Evolutionary conservation across 352 stramenopile species (phyloP), one percentile per base, ranked within the genome.

Genomic region (Phytophthora aleatoria): DNA sequence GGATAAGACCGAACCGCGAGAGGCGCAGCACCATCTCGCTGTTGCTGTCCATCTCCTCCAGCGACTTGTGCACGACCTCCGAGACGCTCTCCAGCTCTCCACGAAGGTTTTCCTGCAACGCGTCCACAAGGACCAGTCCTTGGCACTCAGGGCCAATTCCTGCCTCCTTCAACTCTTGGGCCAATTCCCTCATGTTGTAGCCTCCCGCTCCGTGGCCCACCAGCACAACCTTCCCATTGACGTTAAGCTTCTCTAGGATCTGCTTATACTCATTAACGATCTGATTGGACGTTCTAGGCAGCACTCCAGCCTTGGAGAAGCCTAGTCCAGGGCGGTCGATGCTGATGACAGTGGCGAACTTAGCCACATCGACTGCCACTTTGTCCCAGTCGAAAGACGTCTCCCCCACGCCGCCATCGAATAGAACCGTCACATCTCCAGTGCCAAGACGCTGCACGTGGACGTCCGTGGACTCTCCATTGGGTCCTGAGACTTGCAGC

Each of bases 311-410:
- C 28, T 72, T 73, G 13, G 85, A 94, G 53, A 91, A 94, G 16
- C 76, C 85, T 15, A 94, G 60, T n/a, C 83, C 85, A 5, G 85
- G 85, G 3, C 85, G 83, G 47, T 94, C 85, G 3, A 94, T 85
- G 30, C 65, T 71, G 20, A 94, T 57, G 6, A 92, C 82, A 12
- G 63, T 67, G n/a, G 83, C 81, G 35, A 89, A 89, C 41, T 63
- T 42, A 11, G 64, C 67, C 36, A 90, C 68, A 36, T 87, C 50
- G 13, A 64, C 64, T 2, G 70, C 68, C 48, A 94, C 81, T 59
- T 94, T 92, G 49, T 91, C 83, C 81, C 83, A 94, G 61, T 94
- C 85, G 61, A 94, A 94, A 31, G 80, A 91, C 15, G 85, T 90
- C 73, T 94, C 83, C n/a, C 85, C 85, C 33, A 91, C 79, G 36